phyloP scores from a whole-genome alignment of 306 rosid genomes.

The Vicia faba region DNA sequence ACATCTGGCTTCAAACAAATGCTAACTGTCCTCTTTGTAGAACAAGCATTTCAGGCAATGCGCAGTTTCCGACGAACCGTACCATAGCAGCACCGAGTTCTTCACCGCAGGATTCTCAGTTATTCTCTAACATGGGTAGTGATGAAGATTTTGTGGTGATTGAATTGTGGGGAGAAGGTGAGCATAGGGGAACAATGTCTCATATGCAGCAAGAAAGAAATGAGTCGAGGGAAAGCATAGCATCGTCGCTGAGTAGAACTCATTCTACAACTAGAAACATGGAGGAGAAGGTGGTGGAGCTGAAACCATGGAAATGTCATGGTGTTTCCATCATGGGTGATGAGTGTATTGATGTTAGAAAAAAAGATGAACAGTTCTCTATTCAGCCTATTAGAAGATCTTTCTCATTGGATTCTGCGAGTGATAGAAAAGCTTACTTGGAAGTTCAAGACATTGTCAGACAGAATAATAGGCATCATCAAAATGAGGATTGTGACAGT shows the following conservation, averaged over 20 bases:
- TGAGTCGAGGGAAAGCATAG: slow-evolving; percentile 38
- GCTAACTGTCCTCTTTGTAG: slow-evolving; percentile 72
- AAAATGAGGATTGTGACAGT: slow-evolving; percentile 40
- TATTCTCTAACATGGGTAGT: slow-evolving; percentile 52
- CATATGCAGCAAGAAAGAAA: slow-evolving; percentile 44
- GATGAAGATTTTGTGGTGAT: slow-evolving; percentile 80
- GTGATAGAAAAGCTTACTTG: slow-evolving; percentile 51
- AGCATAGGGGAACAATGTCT: slow-evolving; percentile 41
- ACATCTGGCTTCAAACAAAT: slow-evolving; percentile 65
- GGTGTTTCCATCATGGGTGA: slow-evolving; percentile 69
- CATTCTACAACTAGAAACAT: neutral
- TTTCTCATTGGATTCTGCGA: slow-evolving; percentile 74
- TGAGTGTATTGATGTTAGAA: slow-evolving; percentile 66
- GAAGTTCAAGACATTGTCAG: slow-evolving; percentile 50
- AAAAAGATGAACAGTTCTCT: slow-evolving; percentile 59
- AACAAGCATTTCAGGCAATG: slow-evolving; percentile 53
- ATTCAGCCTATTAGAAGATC: slow-evolving; percentile 68
- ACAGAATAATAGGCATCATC: slow-evolving; percentile 32
- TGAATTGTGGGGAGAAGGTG: slow-evolving; percentile 53
- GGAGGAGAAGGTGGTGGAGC: neutral
- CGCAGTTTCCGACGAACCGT: slow-evolving; percentile 40
- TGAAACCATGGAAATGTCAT: slow-evolving; percentile 51
- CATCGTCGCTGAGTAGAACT: slow-evolving; percentile 22
- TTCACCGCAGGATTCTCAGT: slow-evolving; percentile 71
- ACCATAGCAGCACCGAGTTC: slow-evolving; percentile 77